These are phyloP conservation scores for Protea cynaroides DNA, from an alignment of 164 flowering plant genomes.

Conservation along the genomic window DNA sequence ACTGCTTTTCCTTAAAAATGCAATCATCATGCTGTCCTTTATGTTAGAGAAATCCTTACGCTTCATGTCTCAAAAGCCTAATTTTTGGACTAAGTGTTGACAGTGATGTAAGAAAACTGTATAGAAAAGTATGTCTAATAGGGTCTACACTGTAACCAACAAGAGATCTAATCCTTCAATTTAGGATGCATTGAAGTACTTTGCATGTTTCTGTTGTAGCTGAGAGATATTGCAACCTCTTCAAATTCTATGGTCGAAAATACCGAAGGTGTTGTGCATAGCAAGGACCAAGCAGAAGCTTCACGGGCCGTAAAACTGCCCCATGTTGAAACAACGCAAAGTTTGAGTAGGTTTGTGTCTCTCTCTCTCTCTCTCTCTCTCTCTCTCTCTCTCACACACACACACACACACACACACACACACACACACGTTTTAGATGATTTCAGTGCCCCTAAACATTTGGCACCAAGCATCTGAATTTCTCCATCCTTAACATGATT, in stretches of 20 bases:
- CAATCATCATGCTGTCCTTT: background rate
- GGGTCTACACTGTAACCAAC: no score
- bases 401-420: no score
- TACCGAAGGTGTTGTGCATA: constrained; percentile 10
- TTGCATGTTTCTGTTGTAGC: no score
- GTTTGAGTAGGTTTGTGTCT: constrained; percentile 12
- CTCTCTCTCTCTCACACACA: no score
- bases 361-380: no score
- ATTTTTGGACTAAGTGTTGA: no score
- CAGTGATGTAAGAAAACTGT: no score
- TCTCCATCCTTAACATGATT: background rate
- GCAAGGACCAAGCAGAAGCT: constrained; percentile 8
- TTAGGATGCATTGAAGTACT: no score
- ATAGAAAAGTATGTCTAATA: no score
- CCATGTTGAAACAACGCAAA: constrained; percentile 3
- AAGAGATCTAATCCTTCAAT: no score
- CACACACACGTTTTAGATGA: background rate
- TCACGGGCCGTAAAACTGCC: constrained; percentile 9
- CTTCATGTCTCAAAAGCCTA: background rate
- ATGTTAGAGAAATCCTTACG: no score
- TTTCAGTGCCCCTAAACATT: background rate
- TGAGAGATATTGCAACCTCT: no score
- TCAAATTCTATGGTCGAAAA: constrained; percentile 8
- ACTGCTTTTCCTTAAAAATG: background rate
- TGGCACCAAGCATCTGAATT: background rate